Evolutionary conservation across 129 eudicot genomes (phyloP).

Genomic region (Mikania micrantha): DNA sequence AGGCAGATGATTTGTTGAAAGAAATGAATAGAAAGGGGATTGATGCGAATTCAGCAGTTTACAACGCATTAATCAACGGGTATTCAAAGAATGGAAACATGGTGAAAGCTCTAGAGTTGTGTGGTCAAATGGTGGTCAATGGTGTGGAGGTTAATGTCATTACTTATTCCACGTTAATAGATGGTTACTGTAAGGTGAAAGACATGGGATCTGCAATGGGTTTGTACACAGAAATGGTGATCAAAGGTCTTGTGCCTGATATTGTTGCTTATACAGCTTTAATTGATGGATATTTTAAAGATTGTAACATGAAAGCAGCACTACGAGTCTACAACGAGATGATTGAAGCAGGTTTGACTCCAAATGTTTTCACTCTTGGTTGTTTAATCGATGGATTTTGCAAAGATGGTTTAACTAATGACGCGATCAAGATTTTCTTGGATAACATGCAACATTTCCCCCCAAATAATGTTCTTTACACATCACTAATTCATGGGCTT

Average conservation of each 20-base stretch:
- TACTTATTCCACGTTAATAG: slow-evolving; percentile 64
- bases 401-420: slow-evolving; percentile 61
- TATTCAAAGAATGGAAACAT: slow-evolving; percentile 48
- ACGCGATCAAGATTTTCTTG: slow-evolving; percentile 68
- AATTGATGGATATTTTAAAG: slow-evolving; percentile 75
- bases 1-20: slow-evolving; percentile 39
- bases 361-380: slow-evolving; percentile 62
- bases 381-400: slow-evolving; percentile 73
- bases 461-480: slow-evolving; percentile 44
- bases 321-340: slow-evolving; percentile 51
- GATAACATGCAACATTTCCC: slow-evolving; percentile 18
- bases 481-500: slow-evolving; percentile 64
- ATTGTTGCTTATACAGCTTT: slow-evolving; percentile 68
- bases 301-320: slow-evolving; percentile 53
- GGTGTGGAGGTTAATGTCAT: slow-evolving; percentile 62
- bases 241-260: slow-evolving; percentile 67
- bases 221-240: slow-evolving; percentile 65
- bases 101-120: slow-evolving; percentile 60
- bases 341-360: slow-evolving; percentile 48
- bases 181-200: slow-evolving; percentile 58
- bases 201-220: slow-evolving; percentile 76
- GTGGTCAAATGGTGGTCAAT: slow-evolving; percentile 61
- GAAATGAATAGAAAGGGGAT: slow-evolving; percentile 53
- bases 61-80: slow-evolving; percentile 63
- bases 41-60: slow-evolving; percentile 42